A percentile compares a stretch with the other conserved stretches of the same genome.
phyloP scores from a whole-genome alignment of 2,329 filamentous ascomycete species.

The Reticulascus tulasneorum region DNA sequence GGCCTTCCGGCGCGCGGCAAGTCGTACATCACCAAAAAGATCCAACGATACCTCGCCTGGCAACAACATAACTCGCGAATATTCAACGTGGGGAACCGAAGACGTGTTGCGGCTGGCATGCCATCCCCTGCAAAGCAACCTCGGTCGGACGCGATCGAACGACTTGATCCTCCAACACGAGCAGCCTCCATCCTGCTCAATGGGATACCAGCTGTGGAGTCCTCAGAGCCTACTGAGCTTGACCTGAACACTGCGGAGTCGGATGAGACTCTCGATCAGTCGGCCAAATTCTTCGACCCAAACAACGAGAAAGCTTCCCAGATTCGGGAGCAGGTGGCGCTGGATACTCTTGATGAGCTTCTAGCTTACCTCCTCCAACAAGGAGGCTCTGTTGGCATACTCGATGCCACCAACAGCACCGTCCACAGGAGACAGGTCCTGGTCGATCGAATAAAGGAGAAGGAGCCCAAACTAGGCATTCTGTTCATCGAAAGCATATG shows the following conservation, averaged over 20 bases:
- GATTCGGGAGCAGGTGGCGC: conserved; percentile 84
- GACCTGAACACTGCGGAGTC: conserved; percentile 27
- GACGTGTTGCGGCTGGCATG: conserved; percentile 71
- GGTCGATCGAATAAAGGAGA: conserved; percentile 74
- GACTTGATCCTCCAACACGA: conserved; percentile 43
- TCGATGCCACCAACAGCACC: conserved; percentile 97
- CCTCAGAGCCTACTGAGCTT: conserved; percentile 23
- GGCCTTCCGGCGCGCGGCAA: conserved; percentile 92
- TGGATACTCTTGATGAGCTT: conserved; percentile 88
- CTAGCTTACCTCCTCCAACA: conserved; percentile 80
- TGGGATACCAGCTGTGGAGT: conserved; percentile 43
- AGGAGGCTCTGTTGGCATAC: conserved; percentile 86
- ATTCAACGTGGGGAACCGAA: conserved; percentile 94
- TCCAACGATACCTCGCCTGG: conserved; percentile 93
- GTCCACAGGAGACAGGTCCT: conserved; percentile 78
- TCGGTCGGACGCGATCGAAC: conserved; percentile 22
- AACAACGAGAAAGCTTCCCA: conserved; percentile 77
- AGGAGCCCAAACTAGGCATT: conserved; percentile 84
- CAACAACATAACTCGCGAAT: conserved; percentile 93
- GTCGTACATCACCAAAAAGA: conserved; percentile 98
- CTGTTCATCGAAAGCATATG: conserved; percentile 95
- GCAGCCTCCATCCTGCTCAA: conserved; percentile 58
- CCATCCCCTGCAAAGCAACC: conserved; percentile 32
- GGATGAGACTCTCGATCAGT: conserved; percentile 70
- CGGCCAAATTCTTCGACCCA: conserved; percentile 90